phyloP scores from a whole-genome alignment of 345 rosid genomes.

The Eucalyptus sp. region DNA sequence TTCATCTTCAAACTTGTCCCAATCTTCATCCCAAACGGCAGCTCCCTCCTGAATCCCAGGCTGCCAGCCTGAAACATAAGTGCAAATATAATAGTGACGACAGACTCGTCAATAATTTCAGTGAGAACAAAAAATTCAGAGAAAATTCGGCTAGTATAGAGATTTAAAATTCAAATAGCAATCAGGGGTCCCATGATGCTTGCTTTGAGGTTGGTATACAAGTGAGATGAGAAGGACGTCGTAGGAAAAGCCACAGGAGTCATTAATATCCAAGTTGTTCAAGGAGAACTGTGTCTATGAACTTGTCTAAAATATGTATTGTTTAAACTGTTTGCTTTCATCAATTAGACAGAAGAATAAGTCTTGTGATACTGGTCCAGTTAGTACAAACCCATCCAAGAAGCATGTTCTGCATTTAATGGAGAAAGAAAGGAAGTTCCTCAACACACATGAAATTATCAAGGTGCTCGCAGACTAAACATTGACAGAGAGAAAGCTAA shows the following conservation, averaged over 20 bases:
- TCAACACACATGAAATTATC: neutral
- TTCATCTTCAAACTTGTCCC: slow-evolving; percentile 99
- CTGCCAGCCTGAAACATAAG: slow-evolving; percentile 66
- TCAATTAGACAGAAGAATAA: neutral
- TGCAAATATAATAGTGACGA: neutral
- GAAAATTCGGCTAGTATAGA: neutral
- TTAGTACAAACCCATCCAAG: neutral
- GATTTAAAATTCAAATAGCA: neutral
- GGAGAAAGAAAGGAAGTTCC: neutral
- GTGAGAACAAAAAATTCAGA: neutral
- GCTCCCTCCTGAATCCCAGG: slow-evolving; percentile 93
- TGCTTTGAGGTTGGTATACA: neutral
- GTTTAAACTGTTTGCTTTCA: neutral
- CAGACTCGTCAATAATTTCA: neutral
- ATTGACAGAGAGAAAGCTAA: neutral
- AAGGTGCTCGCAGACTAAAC: neutral
- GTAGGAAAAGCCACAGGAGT: neutral
- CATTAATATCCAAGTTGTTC: neutral
- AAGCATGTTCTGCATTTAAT: neutral
- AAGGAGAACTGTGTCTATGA: neutral
- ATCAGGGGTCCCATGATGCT: neutral
- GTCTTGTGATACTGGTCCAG: neutral
- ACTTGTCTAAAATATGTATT: neutral
- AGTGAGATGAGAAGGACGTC: neutral
- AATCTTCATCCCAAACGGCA: slow-evolving; percentile 93